These are phyloP conservation scores for Colletotrichum tofieldiae DNA, from an alignment of 2,329 filamentous ascomycete genomes.

Conservation along the genomic window DNA sequence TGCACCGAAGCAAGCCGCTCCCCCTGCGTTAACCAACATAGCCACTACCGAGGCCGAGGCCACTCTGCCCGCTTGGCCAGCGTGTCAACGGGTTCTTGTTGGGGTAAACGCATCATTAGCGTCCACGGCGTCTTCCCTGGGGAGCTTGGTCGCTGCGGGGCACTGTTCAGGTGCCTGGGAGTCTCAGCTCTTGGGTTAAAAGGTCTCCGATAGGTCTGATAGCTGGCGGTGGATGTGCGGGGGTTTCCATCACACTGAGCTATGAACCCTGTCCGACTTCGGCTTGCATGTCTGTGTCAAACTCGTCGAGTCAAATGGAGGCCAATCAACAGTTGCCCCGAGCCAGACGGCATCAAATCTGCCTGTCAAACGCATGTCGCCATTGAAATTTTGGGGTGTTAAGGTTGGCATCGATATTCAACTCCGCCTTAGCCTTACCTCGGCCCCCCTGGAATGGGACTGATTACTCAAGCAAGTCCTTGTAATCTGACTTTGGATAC, in stretches of 20 bases:
- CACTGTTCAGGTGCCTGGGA: no score
- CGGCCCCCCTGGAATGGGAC: no score
- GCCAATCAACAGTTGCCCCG: neutral
- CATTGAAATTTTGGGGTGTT: no score
- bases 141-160: constrained; percentile 12
- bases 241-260: constrained; percentile 5
- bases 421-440: no score
- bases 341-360: neutral
- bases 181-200: neutral
- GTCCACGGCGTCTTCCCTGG: neutral
- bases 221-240: constrained; percentile 17
- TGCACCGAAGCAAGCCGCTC: constrained; percentile 34
- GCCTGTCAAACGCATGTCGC: neutral
- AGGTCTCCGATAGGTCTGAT: neutral
- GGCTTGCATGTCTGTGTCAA: neutral
- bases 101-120: constrained; percentile 38
- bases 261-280: constrained; percentile 8
- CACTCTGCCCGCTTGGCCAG: neutral
- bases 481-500: neutral
- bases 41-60: constrained; percentile 22
- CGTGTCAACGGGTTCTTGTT: constrained; percentile 20
- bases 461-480: neutral
- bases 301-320: neutral
- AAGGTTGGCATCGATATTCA: no score
- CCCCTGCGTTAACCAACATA: constrained; percentile 7